Percentiles rank a stretch among this genome's conserved stretches.
Evolutionary conservation across 768 basidiomycete species (phyloP).

Genomic region (Chalciporus chontae): DNA sequence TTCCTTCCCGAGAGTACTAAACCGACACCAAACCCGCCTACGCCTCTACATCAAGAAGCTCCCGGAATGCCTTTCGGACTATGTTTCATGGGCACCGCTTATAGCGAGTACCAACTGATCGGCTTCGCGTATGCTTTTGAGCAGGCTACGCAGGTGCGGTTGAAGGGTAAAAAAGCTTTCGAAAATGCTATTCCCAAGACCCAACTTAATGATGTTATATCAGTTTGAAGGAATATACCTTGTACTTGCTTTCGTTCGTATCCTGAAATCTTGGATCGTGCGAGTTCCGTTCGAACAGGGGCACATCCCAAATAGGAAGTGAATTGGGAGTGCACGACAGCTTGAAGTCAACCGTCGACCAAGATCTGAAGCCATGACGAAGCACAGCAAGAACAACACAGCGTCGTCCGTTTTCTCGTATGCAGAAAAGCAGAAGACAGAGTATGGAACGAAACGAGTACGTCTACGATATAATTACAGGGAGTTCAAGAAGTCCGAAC

Average conservation of each 20-base stretch:
- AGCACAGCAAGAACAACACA: constrained; percentile 88
- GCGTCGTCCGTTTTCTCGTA: constrained; percentile 89
- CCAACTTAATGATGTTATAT: constrained; percentile 37
- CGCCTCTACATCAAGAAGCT: constrained; percentile 32
- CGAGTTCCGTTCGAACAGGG: neutral
- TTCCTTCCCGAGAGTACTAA: constrained; percentile 33
- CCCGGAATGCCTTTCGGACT: constrained; percentile 44
- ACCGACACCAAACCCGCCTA: constrained; percentile 28
- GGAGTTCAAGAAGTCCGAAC: constrained; percentile 4
- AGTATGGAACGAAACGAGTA: constrained; percentile 81
- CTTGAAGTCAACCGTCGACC: neutral
- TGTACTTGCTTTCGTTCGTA: neutral
- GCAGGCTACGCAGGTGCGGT: constrained; percentile 52
- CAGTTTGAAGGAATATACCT: neutral
- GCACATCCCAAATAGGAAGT: neutral
- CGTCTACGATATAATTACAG: constrained; percentile 15
- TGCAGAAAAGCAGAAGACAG: constrained; percentile 75
- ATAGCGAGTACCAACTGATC: constrained; percentile 41
- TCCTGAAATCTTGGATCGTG: neutral
- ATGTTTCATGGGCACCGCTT: constrained; percentile 43
- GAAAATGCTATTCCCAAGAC: constrained; percentile 54
- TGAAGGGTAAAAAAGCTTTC: constrained; percentile 45
- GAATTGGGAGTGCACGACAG: neutral
- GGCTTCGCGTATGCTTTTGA: constrained; percentile 46
- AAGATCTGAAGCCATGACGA: constrained; percentile 53